These are phyloP conservation scores for Trametes sp. DNA, from an alignment of 1,284 basidiomycete genomes.

Conservation along the genomic window DNA sequence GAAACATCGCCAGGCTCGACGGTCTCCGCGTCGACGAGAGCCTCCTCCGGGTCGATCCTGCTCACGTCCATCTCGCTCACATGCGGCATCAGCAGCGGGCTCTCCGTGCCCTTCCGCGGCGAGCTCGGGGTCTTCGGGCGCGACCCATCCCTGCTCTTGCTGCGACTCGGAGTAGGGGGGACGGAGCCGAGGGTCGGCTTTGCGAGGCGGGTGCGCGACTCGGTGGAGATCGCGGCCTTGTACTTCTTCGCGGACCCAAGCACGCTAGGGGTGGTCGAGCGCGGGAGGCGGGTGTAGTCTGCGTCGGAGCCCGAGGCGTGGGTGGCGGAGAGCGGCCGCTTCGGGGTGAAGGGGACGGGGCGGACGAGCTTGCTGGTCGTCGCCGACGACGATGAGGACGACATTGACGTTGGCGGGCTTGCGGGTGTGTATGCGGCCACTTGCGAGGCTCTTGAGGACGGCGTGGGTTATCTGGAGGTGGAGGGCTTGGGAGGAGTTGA, in stretches of 20 bases:
- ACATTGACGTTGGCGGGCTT: constrained; percentile 15
- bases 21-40: constrained; percentile 73
- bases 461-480: neutral
- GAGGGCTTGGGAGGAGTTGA: constrained; percentile 1
- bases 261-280: constrained; percentile 48
- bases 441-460: constrained; percentile 5
- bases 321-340: constrained; percentile 53
- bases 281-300: constrained; percentile 32
- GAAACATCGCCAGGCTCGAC: constrained; percentile 75
- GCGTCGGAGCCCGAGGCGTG: constrained; percentile 34
- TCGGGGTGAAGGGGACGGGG: constrained; percentile 60
- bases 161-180: constrained; percentile 59
- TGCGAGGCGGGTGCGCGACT: constrained; percentile 56
- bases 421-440: too few relatives aligned
- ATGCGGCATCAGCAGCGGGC: constrained; percentile 53
- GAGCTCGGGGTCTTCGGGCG: constrained; percentile 56
- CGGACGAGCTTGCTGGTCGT: constrained; percentile 38
- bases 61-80: constrained; percentile 79
- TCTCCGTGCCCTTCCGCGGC: constrained; percentile 52
- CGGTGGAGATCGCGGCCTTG: constrained; percentile 68
- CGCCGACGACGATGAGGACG: constrained; percentile 27
- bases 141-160: constrained; percentile 44
- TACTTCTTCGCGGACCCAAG: constrained; percentile 68
- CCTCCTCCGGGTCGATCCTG: constrained; percentile 77
- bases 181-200: constrained; percentile 47